phyloP scores from a whole-genome alignment of 768 basidiomycete species.

The Mycena pura region DNA sequence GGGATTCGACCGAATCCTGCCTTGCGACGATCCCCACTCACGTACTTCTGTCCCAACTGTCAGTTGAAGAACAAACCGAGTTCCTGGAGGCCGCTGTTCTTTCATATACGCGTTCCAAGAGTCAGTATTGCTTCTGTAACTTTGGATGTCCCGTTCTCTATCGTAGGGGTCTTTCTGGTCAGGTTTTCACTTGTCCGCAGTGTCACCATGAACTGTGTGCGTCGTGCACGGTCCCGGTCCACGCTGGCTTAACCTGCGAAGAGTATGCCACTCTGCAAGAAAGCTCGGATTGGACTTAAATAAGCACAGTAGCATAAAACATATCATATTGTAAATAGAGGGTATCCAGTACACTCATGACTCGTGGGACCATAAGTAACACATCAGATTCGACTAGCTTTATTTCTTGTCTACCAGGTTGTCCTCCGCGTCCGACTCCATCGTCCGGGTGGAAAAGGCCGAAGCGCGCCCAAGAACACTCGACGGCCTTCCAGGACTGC shows the following conservation, averaged over 20 bases:
- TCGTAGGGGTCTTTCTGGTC: neutral
- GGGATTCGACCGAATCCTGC: neutral
- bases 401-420: conserved; percentile 57
- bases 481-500: conserved; percentile 51
- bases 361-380: conserved; percentile 8
- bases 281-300: no score
- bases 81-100: conserved; percentile 9
- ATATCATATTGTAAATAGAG: conserved; percentile 17
- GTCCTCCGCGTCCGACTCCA: conserved; percentile 87
- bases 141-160: conserved; percentile 21
- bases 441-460: conserved; percentile 73
- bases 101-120: conserved; percentile 1
- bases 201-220: conserved; percentile 18
- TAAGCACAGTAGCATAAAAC: conserved; percentile 9
- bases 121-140: conserved; percentile 13
- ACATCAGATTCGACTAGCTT: conserved; percentile 2
- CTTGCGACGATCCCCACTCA: conserved; percentile 3
- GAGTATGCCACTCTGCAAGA: neutral
- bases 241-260: conserved; percentile 12
- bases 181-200: conserved; percentile 13
- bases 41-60: neutral
- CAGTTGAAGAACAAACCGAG: neutral
- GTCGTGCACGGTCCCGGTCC: conserved; percentile 7
- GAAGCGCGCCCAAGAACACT: conserved; percentile 58
- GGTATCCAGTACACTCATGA: neutral